These are phyloP conservation scores for Mycosphaerella sp. DNA, from an alignment of 2,329 filamentous ascomycete species.

Conservation along the genomic window DNA sequence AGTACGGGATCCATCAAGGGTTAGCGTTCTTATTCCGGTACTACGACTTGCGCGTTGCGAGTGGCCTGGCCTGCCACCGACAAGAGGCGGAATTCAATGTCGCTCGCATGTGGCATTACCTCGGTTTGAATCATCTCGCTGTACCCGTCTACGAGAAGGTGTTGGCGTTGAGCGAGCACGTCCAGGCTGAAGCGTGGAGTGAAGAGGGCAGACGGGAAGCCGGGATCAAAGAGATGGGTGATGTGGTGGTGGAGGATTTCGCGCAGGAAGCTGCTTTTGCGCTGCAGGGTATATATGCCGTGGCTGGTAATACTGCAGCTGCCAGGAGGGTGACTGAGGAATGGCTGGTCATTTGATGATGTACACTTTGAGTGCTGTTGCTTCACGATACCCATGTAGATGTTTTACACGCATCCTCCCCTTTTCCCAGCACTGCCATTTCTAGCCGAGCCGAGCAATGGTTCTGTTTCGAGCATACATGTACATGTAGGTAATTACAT, in stretches of 20 bases:
- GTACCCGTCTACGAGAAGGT: conserved; percentile 62
- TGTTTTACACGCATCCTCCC: neutral
- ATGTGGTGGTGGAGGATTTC: conserved; percentile 48
- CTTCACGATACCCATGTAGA: conserved; percentile 6
- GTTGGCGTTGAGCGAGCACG: conserved; percentile 45
- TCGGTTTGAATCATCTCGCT: conserved; percentile 68
- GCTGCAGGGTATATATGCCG: conserved; percentile 59
- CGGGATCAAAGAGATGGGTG: conserved; percentile 28
- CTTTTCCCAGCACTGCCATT: neutral
- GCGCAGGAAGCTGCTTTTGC: conserved; percentile 68
- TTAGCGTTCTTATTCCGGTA: conserved; percentile 74
- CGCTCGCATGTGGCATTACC: conserved; percentile 65
- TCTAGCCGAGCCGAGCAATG: no score
- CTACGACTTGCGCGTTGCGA: conserved; percentile 51
- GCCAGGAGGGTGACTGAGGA: conserved; percentile 56
- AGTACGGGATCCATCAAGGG: conserved; percentile 80
- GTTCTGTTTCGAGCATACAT: no score
- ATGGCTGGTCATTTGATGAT: conserved; percentile 43
- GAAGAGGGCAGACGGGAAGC: conserved; percentile 30
- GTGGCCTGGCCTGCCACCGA: conserved; percentile 40
- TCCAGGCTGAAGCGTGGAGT: conserved; percentile 34
- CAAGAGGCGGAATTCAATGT: conserved; percentile 82
- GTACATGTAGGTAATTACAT: no score
- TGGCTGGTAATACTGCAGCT: conserved; percentile 56
- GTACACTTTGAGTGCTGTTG: neutral